Evolutionary conservation across 2,329 filamentous ascomycete species (phyloP), one percentile per base, ranked within the genome.

Genomic region (Penicillium rolfsii): DNA sequence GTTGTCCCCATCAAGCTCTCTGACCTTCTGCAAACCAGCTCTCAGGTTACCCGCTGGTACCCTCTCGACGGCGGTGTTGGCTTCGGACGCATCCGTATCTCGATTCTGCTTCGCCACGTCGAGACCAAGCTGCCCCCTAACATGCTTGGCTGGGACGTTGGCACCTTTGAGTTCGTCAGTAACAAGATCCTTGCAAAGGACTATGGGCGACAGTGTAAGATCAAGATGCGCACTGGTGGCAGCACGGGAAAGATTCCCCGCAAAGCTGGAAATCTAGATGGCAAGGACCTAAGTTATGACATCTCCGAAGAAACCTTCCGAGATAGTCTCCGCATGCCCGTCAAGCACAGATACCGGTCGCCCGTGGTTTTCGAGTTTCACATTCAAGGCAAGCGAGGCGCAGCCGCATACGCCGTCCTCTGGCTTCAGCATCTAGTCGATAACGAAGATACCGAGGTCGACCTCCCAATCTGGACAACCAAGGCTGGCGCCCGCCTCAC

Each of bases 61-160:
- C 94, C 95, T n/a, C 84, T 99, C 0, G 93, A 97, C 72, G 95
- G 94, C 24, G 95, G 95, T 11, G 89, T 98, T 64, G 91, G 95
- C 0, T 98, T 95, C 66, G 95, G 95, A 41, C 89, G 94, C 7
- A 85, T 96, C 61, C 89, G 93, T 43, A 90, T 99, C 67, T 96
- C 92, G 0, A 78, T 98, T 3, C 84, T 98, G 3, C 97, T 97
- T 85, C 89, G 94, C 30, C 93, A 91, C 30, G 86, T 97, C 46
- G 93, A 97, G 75, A 89, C 94, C 56, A 87, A 87, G 49, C 82
- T 98, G 1, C 93, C 93, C n/a, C 90, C 90, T 0, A 81, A 88
- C 43, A 90, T 97, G 76, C 84, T 97, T 4, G 93, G 94, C 9
- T 98, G 94, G 91, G 92, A 97, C 62, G 91, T 98, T 46, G 95